phyloP scores from a whole-genome alignment of 805 yeast genomes.

The Pichia exigua region DNA sequence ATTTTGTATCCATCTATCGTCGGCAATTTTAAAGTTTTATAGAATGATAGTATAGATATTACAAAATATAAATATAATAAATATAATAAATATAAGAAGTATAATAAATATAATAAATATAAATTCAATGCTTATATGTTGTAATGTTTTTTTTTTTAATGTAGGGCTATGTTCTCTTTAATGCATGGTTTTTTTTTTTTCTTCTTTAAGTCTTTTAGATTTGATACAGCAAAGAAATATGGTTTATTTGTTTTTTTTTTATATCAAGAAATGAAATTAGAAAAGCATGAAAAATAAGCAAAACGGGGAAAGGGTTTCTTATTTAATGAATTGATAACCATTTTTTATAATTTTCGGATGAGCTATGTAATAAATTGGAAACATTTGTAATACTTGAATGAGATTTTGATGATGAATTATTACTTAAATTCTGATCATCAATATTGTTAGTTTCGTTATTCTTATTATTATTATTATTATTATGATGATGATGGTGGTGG shows the following conservation, averaged over 20 bases:
- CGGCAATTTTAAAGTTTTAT: too few species aligned
- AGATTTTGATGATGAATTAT: neutral
- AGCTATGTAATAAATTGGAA: conserved; percentile 22
- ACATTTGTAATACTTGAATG: conserved; percentile 20
- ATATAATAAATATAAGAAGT: neutral
- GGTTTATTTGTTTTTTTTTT: too few species aligned
- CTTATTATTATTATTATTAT: too few species aligned
- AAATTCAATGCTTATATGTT: too few species aligned
- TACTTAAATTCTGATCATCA: neutral
- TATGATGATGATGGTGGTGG: neutral
- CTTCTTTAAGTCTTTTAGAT: too few species aligned
- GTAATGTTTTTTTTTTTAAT: too few species aligned
- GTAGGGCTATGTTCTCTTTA: too few species aligned
- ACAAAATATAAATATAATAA: too few species aligned
- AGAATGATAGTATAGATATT: neutral
- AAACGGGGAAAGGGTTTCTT: too few species aligned
- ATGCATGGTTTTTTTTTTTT: too few species aligned
- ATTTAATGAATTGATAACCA: conserved; percentile 24
- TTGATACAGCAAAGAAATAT: neutral
- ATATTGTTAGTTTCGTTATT: neutral
- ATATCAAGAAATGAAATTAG: neutral
- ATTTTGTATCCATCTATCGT: too few species aligned
- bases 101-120: too few species aligned
- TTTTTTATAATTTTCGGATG: conserved; percentile 27
- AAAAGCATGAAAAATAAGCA: neutral